phyloP scores from a whole-genome alignment of 176 grass and related monocot species.

The Cocos nucifera region DNA sequence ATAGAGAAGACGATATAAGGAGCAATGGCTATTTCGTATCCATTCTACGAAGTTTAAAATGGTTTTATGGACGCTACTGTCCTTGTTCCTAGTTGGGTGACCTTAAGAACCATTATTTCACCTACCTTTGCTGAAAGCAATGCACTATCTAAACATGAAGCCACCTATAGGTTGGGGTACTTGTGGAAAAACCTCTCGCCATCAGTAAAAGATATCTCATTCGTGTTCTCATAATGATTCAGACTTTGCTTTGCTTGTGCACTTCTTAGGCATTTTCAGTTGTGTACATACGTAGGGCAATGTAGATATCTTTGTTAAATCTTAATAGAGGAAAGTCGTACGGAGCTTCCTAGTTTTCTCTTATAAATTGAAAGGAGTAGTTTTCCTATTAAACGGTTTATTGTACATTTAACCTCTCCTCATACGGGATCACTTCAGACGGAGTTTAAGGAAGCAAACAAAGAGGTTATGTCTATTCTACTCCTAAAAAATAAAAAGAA shows the following conservation, averaged over 20 bases:
- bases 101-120: conserved; percentile 22
- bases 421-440: too few relatives aligned
- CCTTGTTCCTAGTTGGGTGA: conserved; percentile 4
- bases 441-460: too few relatives aligned
- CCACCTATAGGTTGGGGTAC: conserved; percentile 2
- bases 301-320: too few relatives aligned
- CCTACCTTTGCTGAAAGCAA: conserved; percentile 37
- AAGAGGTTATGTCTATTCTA: too few relatives aligned
- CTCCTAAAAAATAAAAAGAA: too few relatives aligned
- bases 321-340: too few relatives aligned
- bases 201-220: conserved; percentile 16
- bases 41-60: not conserved
- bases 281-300: too few relatives aligned
- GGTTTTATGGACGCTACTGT: conserved; percentile 9
- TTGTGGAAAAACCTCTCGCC: conserved; percentile 8
- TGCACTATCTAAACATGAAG: conserved; percentile 29
- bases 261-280: too few relatives aligned
- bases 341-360: too few relatives aligned
- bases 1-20: not conserved
- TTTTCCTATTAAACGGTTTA: too few relatives aligned
- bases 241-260: conserved; percentile 12
- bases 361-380: too few relatives aligned
- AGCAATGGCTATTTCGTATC: not conserved
- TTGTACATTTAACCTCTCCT: too few relatives aligned
- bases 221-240: conserved; percentile 12